These are phyloP conservation scores for Hypoxylon sp. DNA, from an alignment of 2,329 filamentous ascomycete genomes.

Conservation along the genomic window DNA sequence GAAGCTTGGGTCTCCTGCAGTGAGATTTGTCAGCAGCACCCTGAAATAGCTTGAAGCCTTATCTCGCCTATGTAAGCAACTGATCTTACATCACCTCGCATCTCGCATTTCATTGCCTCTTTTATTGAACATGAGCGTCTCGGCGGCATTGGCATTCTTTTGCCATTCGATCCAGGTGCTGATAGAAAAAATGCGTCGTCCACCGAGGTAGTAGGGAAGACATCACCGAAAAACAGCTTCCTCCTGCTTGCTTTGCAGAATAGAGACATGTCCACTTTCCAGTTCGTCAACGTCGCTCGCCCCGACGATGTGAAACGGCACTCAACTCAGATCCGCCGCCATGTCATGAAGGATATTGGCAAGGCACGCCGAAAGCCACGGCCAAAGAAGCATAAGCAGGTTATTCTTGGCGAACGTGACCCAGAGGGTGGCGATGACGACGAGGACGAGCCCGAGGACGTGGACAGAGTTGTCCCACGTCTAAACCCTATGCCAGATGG, in stretches of 20 bases:
- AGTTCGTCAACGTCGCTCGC: constrained; percentile 40
- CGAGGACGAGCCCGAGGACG: neutral
- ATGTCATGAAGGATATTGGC: constrained; percentile 46
- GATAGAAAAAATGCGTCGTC: neutral
- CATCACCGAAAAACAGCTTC: neutral
- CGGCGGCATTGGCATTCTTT: too few relatives aligned
- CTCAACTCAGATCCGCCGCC: constrained; percentile 42
- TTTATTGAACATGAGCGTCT: too few relatives aligned
- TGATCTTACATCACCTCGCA: neutral
- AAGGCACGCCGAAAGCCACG: constrained; percentile 39
- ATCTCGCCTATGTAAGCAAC: too few relatives aligned
- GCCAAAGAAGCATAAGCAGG: constrained; percentile 23
- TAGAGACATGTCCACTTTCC: constrained; percentile 38
- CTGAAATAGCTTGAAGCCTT: too few relatives aligned
- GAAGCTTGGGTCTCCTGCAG: too few relatives aligned
- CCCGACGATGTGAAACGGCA: constrained; percentile 42
- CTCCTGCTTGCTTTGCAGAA: neutral
- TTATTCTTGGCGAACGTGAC: constrained; percentile 17
- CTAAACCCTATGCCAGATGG: constrained; percentile 28
- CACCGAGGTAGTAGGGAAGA: too few relatives aligned
- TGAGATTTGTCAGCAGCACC: constrained; percentile 6
- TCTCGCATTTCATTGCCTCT: too few relatives aligned
- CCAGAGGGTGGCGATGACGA: neutral
- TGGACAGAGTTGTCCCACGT: constrained; percentile 4
- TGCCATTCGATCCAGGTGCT: neutral